Conservation (phyloP, 257 asterid genomes). For the Salvia hispanica region DNA sequence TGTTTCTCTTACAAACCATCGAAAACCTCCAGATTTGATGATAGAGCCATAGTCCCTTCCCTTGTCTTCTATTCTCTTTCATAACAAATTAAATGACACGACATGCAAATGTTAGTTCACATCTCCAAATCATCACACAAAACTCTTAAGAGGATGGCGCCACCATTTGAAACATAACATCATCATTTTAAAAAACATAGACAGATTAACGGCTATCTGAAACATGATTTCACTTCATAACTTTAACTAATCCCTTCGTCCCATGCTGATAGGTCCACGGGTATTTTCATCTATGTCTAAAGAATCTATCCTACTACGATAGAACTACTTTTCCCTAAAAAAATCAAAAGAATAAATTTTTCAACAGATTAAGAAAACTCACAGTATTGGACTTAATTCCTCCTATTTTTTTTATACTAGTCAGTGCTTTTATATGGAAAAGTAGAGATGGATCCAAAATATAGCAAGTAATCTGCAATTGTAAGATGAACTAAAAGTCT, state of each 20-base stretch:
- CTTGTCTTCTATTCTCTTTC: constrained; percentile 79
- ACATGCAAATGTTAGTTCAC: constrained; percentile 27
- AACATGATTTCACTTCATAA: neutral
- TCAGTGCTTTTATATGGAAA: too few relatives aligned
- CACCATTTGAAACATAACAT: neutral
- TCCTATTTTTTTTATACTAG: too few relatives aligned
- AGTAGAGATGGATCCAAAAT: too few relatives aligned
- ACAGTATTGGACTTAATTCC: too few relatives aligned
- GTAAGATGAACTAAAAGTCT: too few relatives aligned
- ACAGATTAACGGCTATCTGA: neutral
- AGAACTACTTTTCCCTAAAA: neutral
- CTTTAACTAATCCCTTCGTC: neutral
- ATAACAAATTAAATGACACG: constrained; percentile 2
- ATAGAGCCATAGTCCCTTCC: constrained; percentile 81
- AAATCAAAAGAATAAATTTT: too few relatives aligned
- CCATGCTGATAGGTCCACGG: neutral
- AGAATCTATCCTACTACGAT: neutral
- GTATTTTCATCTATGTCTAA: neutral
- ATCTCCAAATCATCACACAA: constrained; percentile 19
- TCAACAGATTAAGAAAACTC: neutral
- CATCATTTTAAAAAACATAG: neutral
- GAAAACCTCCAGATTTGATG: constrained; percentile 75
- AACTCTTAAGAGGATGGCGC: neutral
- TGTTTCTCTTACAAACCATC: constrained; percentile 98
- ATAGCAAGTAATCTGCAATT: too few relatives aligned